Conservation (phyloP, 805 yeast species). For the Candida tammaniensis region DNA sequence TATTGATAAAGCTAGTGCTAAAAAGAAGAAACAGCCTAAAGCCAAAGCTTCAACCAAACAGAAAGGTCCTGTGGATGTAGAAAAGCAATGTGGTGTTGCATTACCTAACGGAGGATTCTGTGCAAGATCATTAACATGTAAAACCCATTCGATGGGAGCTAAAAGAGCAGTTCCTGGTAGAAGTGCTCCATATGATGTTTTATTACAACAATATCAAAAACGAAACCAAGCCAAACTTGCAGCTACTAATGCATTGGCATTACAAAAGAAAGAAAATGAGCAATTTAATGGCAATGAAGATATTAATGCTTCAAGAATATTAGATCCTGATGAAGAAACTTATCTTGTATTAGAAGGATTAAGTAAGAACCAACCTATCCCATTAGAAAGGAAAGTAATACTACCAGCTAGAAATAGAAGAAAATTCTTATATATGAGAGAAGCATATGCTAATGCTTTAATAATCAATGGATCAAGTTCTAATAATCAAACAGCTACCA, state of each 20-base stretch:
- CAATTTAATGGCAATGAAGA: slow-evolving; percentile 29
- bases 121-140: slow-evolving; percentile 94
- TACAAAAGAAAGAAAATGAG: slow-evolving; percentile 69
- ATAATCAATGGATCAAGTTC: slow-evolving; percentile 52
- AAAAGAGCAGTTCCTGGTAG: slow-evolving; percentile 94
- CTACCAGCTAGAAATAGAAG: slow-evolving; percentile 71
- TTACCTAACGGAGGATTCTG: slow-evolving; percentile 93
- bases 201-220: slow-evolving; percentile 86
- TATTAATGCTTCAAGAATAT: slow-evolving; percentile 34
- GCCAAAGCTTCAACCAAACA: slow-evolving; percentile 48
- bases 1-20: slow-evolving; percentile 4
- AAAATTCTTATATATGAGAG: slow-evolving; percentile 81
- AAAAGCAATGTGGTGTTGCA: slow-evolving; percentile 93
- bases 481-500: slow-evolving; percentile 9
- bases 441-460: slow-evolving; percentile 87
- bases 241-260: slow-evolving; percentile 75
- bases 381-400: slow-evolving; percentile 72
- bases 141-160: slow-evolving; percentile 98
- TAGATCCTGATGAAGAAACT: slow-evolving; percentile 90
- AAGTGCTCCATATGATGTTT: slow-evolving; percentile 85
- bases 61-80: slow-evolving; percentile 86
- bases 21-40: slow-evolving; percentile 32
- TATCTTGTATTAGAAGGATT: slow-evolving; percentile 90
- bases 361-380: slow-evolving; percentile 73
- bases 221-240: slow-evolving; percentile 89